Base-by-base conservation (phyloP, 179 eudicot genomes). In the Actinidia polygama region DNA sequence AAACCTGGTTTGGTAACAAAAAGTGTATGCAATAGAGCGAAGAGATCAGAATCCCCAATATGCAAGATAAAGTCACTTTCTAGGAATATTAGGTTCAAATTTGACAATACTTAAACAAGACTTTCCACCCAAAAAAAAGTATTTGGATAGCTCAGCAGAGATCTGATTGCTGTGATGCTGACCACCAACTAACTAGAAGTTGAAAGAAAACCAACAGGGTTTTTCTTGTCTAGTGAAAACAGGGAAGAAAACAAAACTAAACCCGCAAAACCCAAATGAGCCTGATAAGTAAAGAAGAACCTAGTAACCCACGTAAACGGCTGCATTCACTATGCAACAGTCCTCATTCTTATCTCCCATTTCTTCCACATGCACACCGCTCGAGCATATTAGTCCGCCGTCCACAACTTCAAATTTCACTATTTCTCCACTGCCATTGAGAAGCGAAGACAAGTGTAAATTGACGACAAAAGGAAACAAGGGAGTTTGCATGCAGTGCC, bases 301-400 rank as follows among this genome's bases (percentile, higher is more conserved):
- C 83, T 74, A 94, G 79, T 96, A 96, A 66, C 98, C 99, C 79
- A 96, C 96, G 83, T 96, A 96, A 73, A 96, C 98, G 63, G 98
- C 99, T n/a, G 99, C 99, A 87, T 96, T 96, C 68, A 96, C 99
- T 78, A 96, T 94, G 89, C 92, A 94, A 83, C 98, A 94, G 64
- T 96, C 96, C 15, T 93, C 97, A 79, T 93, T 95, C 83, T 93
- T 94, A 85, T 96, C 96, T 82, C 99, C 99, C 98, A 96, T 93
- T 87, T 96, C 99, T 89, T 96, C 98, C 53, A 96, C 98, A 75
- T 82, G 96, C 70, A 94, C 97, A 72, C 99, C 99, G 58, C 99
- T 96, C 4, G 99, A 96, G 93, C 99, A 96, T 87, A 96, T 90
- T 54, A 96, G 91, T 73, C 98, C 97, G 30, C 99, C 98, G 82